These are phyloP conservation scores for Epichloe scottii DNA, from an alignment of 2,329 filamentous ascomycete species.

Conservation along the genomic window DNA sequence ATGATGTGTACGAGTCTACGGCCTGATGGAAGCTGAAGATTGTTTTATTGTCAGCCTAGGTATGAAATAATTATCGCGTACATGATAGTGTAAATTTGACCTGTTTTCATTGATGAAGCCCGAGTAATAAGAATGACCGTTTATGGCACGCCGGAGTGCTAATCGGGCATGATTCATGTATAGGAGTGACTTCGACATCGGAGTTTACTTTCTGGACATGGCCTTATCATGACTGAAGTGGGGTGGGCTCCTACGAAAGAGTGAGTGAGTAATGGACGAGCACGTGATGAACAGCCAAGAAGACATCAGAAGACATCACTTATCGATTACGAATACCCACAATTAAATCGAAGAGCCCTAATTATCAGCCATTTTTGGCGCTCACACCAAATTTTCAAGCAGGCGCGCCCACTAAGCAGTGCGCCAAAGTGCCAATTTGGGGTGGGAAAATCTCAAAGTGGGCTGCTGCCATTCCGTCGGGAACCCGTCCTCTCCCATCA, in stretches of 20 bases:
- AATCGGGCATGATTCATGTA: too few species aligned
- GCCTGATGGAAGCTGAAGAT: neutral
- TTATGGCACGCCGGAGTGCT: too few species aligned
- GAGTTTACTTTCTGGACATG: too few species aligned
- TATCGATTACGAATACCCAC: slow-evolving; percentile 1
- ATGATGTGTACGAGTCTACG: slow-evolving; percentile 6
- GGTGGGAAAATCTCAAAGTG: neutral
- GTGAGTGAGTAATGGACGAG: too few species aligned
- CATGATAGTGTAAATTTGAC: neutral
- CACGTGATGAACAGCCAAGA: neutral
- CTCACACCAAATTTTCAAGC: slow-evolving; percentile 16
- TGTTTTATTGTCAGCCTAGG: slow-evolving; percentile 7
- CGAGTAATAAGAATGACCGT: neutral
- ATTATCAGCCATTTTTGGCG: slow-evolving; percentile 14
- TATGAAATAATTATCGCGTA: neutral
- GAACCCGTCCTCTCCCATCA: slow-evolving; percentile 1
- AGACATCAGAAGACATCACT: neutral
- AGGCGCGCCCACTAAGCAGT: neutral
- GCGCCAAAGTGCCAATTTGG: neutral
- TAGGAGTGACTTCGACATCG: too few species aligned
- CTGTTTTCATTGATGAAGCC: neutral
- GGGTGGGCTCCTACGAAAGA: too few species aligned
- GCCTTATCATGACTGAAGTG: too few species aligned
- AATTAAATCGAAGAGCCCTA: slow-evolving; percentile 21
- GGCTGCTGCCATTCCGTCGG: neutral